Evolutionary conservation across 345 rosid genomes (phyloP).

Genomic region (Capsella bursapastoris): DNA sequence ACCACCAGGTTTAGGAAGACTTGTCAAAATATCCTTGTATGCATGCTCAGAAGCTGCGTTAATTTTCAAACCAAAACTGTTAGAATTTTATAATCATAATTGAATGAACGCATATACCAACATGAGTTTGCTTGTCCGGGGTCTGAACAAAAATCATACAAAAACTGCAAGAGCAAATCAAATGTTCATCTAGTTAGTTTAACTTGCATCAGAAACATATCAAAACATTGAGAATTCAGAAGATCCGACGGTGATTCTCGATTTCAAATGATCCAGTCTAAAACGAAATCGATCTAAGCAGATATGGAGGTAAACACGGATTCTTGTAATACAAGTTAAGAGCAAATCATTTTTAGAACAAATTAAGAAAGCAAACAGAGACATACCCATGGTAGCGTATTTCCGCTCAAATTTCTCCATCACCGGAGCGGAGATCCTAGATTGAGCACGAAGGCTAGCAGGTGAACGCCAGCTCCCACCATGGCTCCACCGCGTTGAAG

Average conservation of each 20-base stretch:
- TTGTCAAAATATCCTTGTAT: slow-evolving; percentile 64
- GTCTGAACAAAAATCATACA: not conserved
- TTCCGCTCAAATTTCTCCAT: slow-evolving; percentile 57
- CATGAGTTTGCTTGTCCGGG: not conserved
- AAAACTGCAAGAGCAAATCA: slow-evolving; percentile 15
- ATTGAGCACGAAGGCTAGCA: slow-evolving; percentile 53
- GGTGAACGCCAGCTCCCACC: slow-evolving; percentile 49
- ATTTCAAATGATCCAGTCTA: not conserved
- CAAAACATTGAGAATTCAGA: not conserved
- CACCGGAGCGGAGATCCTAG: slow-evolving; percentile 48
- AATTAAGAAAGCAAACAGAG: not conserved
- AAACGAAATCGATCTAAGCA: slow-evolving; percentile 8
- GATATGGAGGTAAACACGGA: not conserved
- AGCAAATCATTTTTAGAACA: not conserved
- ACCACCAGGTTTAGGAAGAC: slow-evolving; percentile 87
- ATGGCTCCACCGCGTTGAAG: slow-evolving; percentile 51
- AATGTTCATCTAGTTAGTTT: not conserved
- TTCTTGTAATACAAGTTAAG: slow-evolving; percentile 39
- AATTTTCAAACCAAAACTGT: slow-evolving; percentile 11
- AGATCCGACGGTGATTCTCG: not conserved
- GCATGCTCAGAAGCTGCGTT: slow-evolving; percentile 73
- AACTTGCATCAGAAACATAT: not conserved
- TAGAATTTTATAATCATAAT: not conserved
- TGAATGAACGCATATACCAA: not conserved
- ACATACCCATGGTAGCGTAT: slow-evolving; percentile 63